Conservation (phyloP, 2,329 filamentous ascomycete species). For the Botrytis paeoniae region DNA sequence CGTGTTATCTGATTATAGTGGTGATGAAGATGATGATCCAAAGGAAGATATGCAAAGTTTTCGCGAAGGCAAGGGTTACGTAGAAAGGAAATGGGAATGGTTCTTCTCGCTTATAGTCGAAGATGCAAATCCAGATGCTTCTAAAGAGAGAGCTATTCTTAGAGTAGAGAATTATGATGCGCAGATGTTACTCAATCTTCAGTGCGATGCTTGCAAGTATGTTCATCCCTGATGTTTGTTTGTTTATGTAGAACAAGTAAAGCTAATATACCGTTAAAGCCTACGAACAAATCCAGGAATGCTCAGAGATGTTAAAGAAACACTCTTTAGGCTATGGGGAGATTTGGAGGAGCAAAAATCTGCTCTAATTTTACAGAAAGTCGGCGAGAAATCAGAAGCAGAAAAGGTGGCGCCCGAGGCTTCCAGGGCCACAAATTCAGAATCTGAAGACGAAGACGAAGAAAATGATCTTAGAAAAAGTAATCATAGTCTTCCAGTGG, state of each 20-base stretch:
- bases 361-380: slow-evolving; percentile 29
- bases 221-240: slow-evolving; percentile 25
- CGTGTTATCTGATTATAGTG: slow-evolving; percentile 45
- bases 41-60: slow-evolving; percentile 29
- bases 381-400: slow-evolving; percentile 3
- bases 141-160: slow-evolving; percentile 57
- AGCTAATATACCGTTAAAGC: slow-evolving; percentile 38
- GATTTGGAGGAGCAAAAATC: slow-evolving; percentile 71
- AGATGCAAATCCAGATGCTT: slow-evolving; percentile 50
- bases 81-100: slow-evolving; percentile 67
- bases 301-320: slow-evolving; percentile 60
- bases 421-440: not conserved
- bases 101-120: slow-evolving; percentile 76
- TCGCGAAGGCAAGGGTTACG: slow-evolving; percentile 27
- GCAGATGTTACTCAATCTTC: slow-evolving; percentile 53
- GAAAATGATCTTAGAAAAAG: not conserved
- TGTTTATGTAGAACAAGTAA: not conserved
- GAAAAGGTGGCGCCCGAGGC: slow-evolving; percentile 25
- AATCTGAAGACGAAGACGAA: slow-evolving; percentile 5
- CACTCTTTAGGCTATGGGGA: slow-evolving; percentile 79
- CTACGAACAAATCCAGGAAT: slow-evolving; percentile 51
- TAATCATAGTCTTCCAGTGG: not conserved
- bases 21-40: slow-evolving; percentile 33
- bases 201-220: slow-evolving; percentile 50
- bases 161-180: slow-evolving; percentile 61